These are phyloP conservation scores for Trifolium subterraneum DNA, from an alignment of 306 rosid species.

Conservation along the genomic window DNA sequence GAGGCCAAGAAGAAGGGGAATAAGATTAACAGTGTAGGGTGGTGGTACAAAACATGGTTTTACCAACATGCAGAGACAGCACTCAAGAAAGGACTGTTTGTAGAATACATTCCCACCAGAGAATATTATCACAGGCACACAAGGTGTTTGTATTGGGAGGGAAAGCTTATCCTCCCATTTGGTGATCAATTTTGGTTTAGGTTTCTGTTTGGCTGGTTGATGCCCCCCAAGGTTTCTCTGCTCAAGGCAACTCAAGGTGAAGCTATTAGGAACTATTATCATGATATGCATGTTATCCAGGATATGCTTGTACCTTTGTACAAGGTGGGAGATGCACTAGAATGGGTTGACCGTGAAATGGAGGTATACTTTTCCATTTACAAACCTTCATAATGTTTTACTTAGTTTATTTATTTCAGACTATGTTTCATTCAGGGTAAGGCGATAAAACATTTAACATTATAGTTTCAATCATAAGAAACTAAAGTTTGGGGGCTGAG, in stretches of 20 bases:
- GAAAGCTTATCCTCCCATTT: conserved; percentile 95
- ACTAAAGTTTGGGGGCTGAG: conserved; percentile 16
- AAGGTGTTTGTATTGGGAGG: conserved; percentile 96
- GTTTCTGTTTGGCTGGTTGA: conserved; percentile 89
- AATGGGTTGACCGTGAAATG: conserved; percentile 95
- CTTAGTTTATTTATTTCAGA: background rate
- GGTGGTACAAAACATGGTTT: conserved; percentile 99
- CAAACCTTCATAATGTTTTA: conserved; percentile 17
- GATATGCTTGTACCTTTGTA: conserved; percentile 94
- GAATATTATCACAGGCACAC: conserved; percentile 98
- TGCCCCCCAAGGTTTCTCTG: conserved; percentile 97
- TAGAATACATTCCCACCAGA: conserved; percentile 91
- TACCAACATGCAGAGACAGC: conserved; percentile 91
- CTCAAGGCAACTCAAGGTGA: conserved; percentile 99
- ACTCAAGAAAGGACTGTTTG: conserved; percentile 84
- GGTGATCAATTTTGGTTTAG: conserved; percentile 96
- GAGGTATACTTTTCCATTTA: conserved; percentile 65
- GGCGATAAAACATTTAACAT: background rate
- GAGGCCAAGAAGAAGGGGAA: conserved; percentile 97
- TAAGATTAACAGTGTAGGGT: conserved; percentile 79
- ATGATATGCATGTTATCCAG: conserved; percentile 94
- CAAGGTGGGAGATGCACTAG: conserved; percentile 93
- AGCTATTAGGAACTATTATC: conserved; percentile 94
- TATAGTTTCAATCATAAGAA: conserved; percentile 7
- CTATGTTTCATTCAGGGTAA: background rate